phyloP scores from a whole-genome alignment of 371 early-diverging fungal species.

The Syncephalastrum racemosum region DNA sequence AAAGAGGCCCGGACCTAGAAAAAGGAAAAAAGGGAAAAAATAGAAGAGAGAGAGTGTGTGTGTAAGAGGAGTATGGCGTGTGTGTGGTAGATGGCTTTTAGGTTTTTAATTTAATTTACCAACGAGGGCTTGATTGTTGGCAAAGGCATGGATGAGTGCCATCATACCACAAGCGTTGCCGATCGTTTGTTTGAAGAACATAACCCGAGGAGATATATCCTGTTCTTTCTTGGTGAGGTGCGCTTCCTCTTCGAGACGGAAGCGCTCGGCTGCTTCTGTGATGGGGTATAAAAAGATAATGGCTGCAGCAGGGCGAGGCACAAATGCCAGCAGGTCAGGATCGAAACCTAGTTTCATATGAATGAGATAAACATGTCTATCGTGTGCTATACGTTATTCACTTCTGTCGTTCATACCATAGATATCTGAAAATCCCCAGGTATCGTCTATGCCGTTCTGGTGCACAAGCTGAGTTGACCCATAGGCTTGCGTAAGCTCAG shows the following conservation, averaged over 20 bases:
- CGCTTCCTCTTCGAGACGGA: slow-evolving; percentile 47
- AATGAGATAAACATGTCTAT: not conserved
- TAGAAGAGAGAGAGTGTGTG: not conserved
- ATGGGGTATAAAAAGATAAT: slow-evolving; percentile 72
- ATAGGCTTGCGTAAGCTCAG: not conserved
- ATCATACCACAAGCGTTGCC: slow-evolving; percentile 88
- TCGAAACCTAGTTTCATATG: slow-evolving; percentile 63
- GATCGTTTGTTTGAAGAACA: slow-evolving; percentile 83
- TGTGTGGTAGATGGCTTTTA: not conserved
- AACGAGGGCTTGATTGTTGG: slow-evolving; percentile 48
- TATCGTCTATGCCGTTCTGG: slow-evolving; percentile 53
- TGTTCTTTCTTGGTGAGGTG: slow-evolving; percentile 44
- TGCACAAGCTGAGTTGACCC: slow-evolving; percentile 45
- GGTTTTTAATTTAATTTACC: slow-evolving; percentile 17
- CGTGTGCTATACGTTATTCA: no score
- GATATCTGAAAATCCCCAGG: slow-evolving; percentile 63
- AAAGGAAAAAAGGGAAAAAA: no score
- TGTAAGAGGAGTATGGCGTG: no score
- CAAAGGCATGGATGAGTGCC: slow-evolving; percentile 68
- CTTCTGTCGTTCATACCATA: no score
- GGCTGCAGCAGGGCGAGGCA: slow-evolving; percentile 77
- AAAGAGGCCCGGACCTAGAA: slow-evolving; percentile 51
- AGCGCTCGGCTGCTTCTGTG: slow-evolving; percentile 55
- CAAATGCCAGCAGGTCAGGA: slow-evolving; percentile 68
- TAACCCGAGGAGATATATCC: slow-evolving; percentile 49